Evolutionary conservation across 495 filamentous ascomycete species (phyloP), one percentile per base, ranked within the genome.

Genomic region (Cairneyella variabilis): DNA sequence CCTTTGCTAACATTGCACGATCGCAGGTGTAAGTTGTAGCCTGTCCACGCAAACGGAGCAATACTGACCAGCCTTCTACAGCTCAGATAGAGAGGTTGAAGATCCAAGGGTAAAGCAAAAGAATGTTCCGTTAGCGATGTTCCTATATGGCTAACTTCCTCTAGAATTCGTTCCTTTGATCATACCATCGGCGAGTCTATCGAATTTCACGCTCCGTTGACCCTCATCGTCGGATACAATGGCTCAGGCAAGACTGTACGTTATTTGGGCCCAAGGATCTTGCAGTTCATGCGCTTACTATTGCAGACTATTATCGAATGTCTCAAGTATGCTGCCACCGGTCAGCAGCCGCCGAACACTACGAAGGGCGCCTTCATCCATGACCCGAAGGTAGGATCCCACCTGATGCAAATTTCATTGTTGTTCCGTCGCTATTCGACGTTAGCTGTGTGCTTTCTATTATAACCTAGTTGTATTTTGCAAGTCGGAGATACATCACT

Each of bases 251-350:
- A 98, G 72, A 98, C 93, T 40, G 80, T 83, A 41, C 22, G 58
- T 3, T 20, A 36, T 20, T 17, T 10, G 8, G 7, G 28, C 6
- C 17, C n/a, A 17, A 69, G 18, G 72, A 61, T 34, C n/a, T 30
- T 53, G 14, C 18, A 23, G 21, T n/a, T 1, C 9, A 18, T 27
- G 18, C 42, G 41, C 61, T 66, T 36, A 66, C 38, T 1, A 14
- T 21, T 18, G 9, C 22, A 85, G 80, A 97, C 95, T 40, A 96
- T 98, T 66, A 97, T 98, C 71, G 93, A 98, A 68, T 96, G 93
- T 65, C 90, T 98, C 60, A 97, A 97, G 66, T 98, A 96, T 85
- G 91, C 87, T 39, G 96, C 95, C 27, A 97, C 91, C 11, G 93
- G 93, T 46, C 86, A 95, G 55, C 77, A 96, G 2, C 93, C 93